These are phyloP conservation scores for Carex arenaria DNA, from an alignment of 202 grass and related monocot species.

Conservation along the genomic window DNA sequence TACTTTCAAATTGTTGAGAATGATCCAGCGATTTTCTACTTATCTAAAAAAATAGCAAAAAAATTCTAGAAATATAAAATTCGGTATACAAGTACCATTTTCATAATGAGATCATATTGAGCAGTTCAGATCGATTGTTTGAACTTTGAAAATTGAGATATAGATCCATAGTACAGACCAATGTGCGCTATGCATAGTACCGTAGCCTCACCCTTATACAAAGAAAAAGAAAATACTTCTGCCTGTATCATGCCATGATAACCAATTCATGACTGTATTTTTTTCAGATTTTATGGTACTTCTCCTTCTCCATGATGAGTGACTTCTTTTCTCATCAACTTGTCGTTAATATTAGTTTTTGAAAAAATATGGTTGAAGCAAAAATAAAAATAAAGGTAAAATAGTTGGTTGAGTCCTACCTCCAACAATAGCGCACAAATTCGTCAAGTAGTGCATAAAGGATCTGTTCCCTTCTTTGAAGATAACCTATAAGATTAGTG, in stretches of 20 bases:
- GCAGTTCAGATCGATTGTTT: too few relatives aligned
- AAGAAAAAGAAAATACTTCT: conserved; percentile 4
- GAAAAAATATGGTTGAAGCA: neutral
- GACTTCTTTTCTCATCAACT: neutral
- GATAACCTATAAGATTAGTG: conserved; percentile 68
- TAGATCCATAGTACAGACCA: too few relatives aligned
- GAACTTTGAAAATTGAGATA: too few relatives aligned
- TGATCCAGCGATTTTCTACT: too few relatives aligned
- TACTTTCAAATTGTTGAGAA: too few relatives aligned
- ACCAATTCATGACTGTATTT: neutral
- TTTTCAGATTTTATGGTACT: neutral
- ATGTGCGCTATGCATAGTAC: too few relatives aligned
- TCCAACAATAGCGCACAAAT: conserved; percentile 88
- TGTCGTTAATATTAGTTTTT: neutral
- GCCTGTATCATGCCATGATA: neutral
- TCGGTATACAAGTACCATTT: too few relatives aligned
- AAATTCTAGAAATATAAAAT: too few relatives aligned
- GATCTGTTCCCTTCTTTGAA: conserved; percentile 83
- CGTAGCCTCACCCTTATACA: neutral
- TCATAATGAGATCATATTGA: too few relatives aligned
- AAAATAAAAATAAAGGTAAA: conserved; percentile 8
- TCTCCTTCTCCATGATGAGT: neutral
- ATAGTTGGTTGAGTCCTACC: conserved; percentile 32
- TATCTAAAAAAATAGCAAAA: too few relatives aligned
- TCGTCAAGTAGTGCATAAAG: conserved; percentile 80